Evolutionary conservation across 202 grass and related monocot genomes (phyloP), one percentile per base, ranked within the genome.

Genomic region (Panicum hallii): DNA sequence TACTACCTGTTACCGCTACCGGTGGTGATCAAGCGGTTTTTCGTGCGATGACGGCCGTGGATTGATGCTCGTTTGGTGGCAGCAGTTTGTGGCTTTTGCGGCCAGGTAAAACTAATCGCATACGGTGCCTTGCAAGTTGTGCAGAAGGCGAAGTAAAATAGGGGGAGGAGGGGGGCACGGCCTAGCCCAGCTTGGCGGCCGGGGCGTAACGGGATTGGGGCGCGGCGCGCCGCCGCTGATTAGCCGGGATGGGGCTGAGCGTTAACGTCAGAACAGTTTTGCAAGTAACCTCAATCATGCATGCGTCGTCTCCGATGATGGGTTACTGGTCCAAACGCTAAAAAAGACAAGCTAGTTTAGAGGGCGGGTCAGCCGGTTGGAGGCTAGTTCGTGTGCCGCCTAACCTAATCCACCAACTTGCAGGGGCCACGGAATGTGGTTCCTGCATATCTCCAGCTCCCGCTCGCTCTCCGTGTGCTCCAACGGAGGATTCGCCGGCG

Each of bases 381-480:
- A 15, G 36, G 17, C 34, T 52, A 36, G 43, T 49, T 81, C 71
- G 54, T 70, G 58, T 55, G 54, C 44, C 44, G 63, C 43, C 62
- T 80, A 89, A 80, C 43, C 62, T 80, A 89, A 80, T 68, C 60
- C 75, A 70, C 22, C 79, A 47, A 82, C 67, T 56, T 70, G 82
- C 50, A 32, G 5, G 13, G 20, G 19, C 57, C 40, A 26, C 17
- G 43, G 75, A 84, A 77, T 48, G 0, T 17, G 70, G 70, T 85
- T 81, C 83, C 36, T 72, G 32, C 38, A 30, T 13, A 75, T 75
- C 47, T 36, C 41, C 63, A 5, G 26, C 26, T 10, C 38, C 48
- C 55, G 16, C 16, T 74, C 69, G 3, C n/a, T 75, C 32, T 63
- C 79, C 40, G 57, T 72, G 57, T 79, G 88, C 66, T 58, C 57